A percentile compares a stretch with the other conserved stretches of the same genome.
Conservation (phyloP, 2,329 filamentous ascomycete genomes). For the Ascochyta rabiei region DNA sequence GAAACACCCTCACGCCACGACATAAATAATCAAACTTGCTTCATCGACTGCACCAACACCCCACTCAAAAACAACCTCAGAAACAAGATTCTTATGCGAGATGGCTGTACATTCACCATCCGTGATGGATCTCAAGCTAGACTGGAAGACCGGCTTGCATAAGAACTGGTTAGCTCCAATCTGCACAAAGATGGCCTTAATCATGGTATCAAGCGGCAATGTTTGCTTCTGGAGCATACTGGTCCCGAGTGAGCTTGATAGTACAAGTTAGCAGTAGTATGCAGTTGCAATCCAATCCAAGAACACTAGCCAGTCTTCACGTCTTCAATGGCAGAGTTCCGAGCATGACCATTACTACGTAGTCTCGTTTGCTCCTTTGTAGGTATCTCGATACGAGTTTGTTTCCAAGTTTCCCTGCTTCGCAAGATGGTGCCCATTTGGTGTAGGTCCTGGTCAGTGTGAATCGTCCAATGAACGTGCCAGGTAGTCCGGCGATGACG, state of each 20-base stretch:
- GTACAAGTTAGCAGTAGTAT: background rate
- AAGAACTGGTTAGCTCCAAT: background rate
- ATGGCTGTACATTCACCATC: constrained; percentile 2
- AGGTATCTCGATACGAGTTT: no score
- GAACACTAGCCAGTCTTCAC: background rate
- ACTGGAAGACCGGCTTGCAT: background rate
- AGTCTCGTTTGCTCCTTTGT: no score
- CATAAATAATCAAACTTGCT: constrained; percentile 1
- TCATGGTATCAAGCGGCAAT: background rate
- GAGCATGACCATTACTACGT: no score
- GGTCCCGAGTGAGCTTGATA: background rate
- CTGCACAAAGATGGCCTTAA: background rate
- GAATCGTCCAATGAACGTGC: no score
- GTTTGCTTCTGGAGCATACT: background rate
- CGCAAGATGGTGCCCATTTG: no score
- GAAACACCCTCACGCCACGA: background rate
- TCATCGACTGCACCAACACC: constrained; percentile 5
- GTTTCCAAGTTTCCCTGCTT: no score
- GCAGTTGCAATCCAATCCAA: constrained; percentile 6
- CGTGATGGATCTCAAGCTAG: background rate
- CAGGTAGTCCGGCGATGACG: background rate
- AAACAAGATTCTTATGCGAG: background rate
- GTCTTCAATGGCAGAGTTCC: no score
- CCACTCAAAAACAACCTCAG: constrained; percentile 9
- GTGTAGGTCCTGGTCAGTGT: no score